phyloP scores from a whole-genome alignment of 2,329 filamentous ascomycete species.

The Xylariomycetidae sp. region DNA sequence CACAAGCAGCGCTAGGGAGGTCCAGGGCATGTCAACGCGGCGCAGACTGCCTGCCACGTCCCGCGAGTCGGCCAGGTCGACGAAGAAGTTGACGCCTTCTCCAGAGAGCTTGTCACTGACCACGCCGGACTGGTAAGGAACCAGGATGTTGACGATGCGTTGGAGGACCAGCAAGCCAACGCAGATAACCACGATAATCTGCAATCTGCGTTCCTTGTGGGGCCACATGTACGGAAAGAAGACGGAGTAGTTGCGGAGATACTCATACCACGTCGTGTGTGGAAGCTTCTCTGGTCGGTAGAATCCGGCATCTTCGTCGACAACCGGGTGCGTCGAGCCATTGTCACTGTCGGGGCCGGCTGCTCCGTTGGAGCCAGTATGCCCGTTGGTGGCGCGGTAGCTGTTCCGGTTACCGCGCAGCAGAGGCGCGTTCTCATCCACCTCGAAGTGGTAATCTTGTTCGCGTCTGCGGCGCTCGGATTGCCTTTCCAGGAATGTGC shows the following conservation, averaged over 20 bases:
- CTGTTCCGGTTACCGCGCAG: conserved; percentile 32
- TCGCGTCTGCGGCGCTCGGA: conserved; percentile 34
- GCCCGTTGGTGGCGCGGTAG: conserved; percentile 18
- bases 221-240: conserved; percentile 99
- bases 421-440: conserved; percentile 58
- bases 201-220: conserved; percentile 65
- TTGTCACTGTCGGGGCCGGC: conserved; percentile 4
- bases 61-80: too few relatives aligned
- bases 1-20: conserved; percentile 69
- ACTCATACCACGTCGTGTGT: conserved; percentile 92
- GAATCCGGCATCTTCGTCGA: conserved; percentile 69
- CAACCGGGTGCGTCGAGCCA: conserved; percentile 13
- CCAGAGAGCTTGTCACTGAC: conserved; percentile 69
- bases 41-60: too few relatives aligned
- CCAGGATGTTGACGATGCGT: conserved; percentile 77
- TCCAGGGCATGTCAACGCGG: conserved; percentile 60
- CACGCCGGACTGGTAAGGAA: conserved; percentile 72
- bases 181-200: conserved; percentile 75
- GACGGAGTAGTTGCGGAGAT: conserved; percentile 82
- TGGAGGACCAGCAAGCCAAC: conserved; percentile 75
- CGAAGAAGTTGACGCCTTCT: conserved; percentile 38
- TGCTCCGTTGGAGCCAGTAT: conserved; percentile 35
- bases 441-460: conserved; percentile 27
- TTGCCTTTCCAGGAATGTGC: conserved; percentile 37
- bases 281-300: conserved; percentile 83